Conservation (phyloP, 805 yeast genomes). For the Barnettozyma vustinii region DNA sequence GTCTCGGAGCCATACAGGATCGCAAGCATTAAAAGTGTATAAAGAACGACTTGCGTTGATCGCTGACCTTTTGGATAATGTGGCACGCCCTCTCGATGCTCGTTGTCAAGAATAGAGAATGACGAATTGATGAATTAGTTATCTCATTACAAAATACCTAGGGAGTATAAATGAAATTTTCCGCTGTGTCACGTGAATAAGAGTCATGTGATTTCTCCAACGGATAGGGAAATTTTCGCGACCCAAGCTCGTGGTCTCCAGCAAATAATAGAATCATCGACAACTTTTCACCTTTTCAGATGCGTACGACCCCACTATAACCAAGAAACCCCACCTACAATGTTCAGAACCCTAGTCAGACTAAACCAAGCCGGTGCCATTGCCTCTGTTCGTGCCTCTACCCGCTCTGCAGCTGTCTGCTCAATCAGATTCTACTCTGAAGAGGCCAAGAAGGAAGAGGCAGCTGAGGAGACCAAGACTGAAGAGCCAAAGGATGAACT, state of each 20-base stretch:
- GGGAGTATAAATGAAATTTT: neutral
- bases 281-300: neutral
- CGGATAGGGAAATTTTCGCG: neutral
- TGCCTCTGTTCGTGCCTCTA: constrained; percentile 6
- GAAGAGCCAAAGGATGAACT: constrained; percentile 22
- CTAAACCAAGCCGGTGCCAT: constrained; percentile 1
- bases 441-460: constrained; percentile 23
- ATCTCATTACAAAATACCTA: neutral
- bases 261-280: neutral
- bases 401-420: neutral
- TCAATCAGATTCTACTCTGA: constrained; percentile 23
- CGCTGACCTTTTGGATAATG: neutral
- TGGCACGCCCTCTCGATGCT: neutral
- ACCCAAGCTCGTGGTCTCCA: neutral
- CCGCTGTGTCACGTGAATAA: neutral
- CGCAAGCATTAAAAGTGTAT: constrained; percentile 23
- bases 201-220: neutral
- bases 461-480: constrained; percentile 7
- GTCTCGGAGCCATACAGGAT: constrained; percentile 90
- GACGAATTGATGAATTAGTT: neutral
- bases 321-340: neutral
- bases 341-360: constrained; percentile 21
- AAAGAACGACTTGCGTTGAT: neutral
- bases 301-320: neutral
- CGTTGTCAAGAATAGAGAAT: no score